Percentiles rank a stretch among this genome's conserved stretches.
Conservation (phyloP, 257 asterid genomes). For the Solanum megistacrolobum region DNA sequence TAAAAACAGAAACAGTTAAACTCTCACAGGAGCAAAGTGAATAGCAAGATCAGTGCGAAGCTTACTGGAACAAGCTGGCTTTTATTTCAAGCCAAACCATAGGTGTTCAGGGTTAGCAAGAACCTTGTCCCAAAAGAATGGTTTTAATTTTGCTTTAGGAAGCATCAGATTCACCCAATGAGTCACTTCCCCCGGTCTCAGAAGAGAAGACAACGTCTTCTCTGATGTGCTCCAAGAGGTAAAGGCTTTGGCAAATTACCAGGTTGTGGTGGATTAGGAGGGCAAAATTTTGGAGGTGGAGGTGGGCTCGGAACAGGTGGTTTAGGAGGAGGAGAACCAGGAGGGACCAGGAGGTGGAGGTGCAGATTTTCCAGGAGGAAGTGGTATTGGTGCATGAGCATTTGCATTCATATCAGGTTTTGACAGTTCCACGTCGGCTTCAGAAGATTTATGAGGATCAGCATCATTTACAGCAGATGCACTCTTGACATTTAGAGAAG, state of each 20-base stretch:
- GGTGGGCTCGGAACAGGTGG: constrained; percentile 67
- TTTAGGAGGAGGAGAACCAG: constrained; percentile 37
- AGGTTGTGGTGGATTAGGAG: constrained; percentile 62
- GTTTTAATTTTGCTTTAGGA: constrained; percentile 77
- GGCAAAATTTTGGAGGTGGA: constrained; percentile 64
- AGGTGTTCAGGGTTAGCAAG: constrained; percentile 72
- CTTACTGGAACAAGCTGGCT: constrained; percentile 95
- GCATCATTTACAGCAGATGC: constrained; percentile 9
- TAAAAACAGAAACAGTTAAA: background rate
- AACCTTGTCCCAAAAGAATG: constrained; percentile 96
- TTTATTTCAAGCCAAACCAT: constrained; percentile 95
- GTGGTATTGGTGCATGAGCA: constrained; percentile 29
- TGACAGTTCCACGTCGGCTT: background rate
- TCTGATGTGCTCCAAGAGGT: constrained; percentile 43
- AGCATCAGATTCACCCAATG: constrained; percentile 29
- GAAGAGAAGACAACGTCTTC: constrained; percentile 27
- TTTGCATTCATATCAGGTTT: constrained; percentile 7
- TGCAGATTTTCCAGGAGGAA: constrained; percentile 61
- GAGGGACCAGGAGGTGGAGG: background rate
- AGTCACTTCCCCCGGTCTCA: constrained; percentile 20
- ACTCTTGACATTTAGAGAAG: constrained; percentile 25
- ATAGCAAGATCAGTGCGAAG: background rate
- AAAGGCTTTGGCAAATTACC: constrained; percentile 26
- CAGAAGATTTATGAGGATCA: background rate
- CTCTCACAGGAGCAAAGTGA: background rate